Evolutionary conservation across 495 filamentous ascomycete genomes (phyloP).

Genomic region (Podospora pseudopauciseta): DNA sequence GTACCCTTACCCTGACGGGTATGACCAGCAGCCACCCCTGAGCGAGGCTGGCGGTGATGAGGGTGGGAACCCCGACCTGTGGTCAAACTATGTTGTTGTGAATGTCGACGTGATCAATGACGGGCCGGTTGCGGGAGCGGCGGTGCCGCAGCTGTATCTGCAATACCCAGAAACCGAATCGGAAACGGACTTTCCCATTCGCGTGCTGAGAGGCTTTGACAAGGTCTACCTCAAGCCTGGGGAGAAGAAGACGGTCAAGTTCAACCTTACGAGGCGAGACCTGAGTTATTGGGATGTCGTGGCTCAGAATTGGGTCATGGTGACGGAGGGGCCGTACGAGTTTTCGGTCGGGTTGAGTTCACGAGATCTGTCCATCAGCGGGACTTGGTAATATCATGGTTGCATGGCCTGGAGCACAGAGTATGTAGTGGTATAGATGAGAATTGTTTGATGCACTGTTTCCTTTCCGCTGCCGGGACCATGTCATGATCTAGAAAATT

Average conservation of each 20-base stretch:
- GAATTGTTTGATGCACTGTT: background rate
- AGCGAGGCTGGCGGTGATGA: conserved; percentile 74
- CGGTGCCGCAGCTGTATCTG: conserved; percentile 82
- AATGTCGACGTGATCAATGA: conserved; percentile 68
- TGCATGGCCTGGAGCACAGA: background rate
- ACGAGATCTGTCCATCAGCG: conserved; percentile 33
- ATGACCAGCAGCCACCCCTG: conserved; percentile 49
- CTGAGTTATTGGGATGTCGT: conserved; percentile 74
- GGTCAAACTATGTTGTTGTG: conserved; percentile 60
- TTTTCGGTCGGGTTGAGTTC: conserved; percentile 47
- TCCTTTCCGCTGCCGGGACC: too few relatives aligned
- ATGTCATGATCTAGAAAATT: too few relatives aligned
- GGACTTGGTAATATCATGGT: conserved; percentile 31
- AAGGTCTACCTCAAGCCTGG: conserved; percentile 62
- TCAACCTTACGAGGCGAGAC: conserved; percentile 75
- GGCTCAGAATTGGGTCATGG: conserved; percentile 80
- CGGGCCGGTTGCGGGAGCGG: conserved; percentile 60
- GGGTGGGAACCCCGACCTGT: conserved; percentile 84
- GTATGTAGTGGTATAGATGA: too few relatives aligned
- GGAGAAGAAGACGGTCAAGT: conserved; percentile 56
- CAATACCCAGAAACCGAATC: conserved; percentile 57
- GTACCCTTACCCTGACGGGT: conserved; percentile 73
- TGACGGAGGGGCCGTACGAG: conserved; percentile 43
- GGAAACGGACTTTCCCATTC: conserved; percentile 67
- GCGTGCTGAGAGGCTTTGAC: conserved; percentile 75